Conservation (phyloP, 768 basidiomycete genomes). For the Macrolepiota dolichaula region DNA sequence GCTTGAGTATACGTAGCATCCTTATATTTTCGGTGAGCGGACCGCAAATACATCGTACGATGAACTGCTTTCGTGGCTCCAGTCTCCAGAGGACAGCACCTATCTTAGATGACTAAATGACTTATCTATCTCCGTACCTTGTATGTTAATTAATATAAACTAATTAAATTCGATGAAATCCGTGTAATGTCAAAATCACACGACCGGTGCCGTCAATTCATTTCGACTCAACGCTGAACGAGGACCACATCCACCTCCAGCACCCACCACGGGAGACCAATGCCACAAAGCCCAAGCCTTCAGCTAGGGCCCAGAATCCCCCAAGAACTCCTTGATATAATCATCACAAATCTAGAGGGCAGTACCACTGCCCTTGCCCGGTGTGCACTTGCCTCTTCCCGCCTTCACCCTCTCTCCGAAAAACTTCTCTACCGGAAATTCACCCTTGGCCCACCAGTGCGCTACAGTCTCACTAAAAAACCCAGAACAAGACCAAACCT, state of each 20-base stretch:
- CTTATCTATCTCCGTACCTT: too few species aligned
- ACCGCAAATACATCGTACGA: too few species aligned
- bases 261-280: not conserved
- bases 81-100: too few species aligned
- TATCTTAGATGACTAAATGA: too few species aligned
- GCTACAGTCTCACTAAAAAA: not conserved
- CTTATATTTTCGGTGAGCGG: too few species aligned
- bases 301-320: not conserved
- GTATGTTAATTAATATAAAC: too few species aligned
- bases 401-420: not conserved
- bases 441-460: not conserved
- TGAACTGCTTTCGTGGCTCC: too few species aligned
- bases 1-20: too few species aligned
- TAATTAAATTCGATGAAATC: too few species aligned
- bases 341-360: not conserved
- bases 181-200: not conserved
- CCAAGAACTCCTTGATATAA: not conserved
- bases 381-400: not conserved
- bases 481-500: not conserved
- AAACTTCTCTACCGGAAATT: constrained; percentile 6
- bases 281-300: not conserved
- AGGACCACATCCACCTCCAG: not conserved
- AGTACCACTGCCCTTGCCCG: not conserved
- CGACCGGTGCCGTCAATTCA: not conserved
- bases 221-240: not conserved